A percentile compares a stretch with the other conserved stretches of the same genome.
Conservation (phyloP, 1,284 basidiomycete species). For the Cryptococcus sp. region DNA sequence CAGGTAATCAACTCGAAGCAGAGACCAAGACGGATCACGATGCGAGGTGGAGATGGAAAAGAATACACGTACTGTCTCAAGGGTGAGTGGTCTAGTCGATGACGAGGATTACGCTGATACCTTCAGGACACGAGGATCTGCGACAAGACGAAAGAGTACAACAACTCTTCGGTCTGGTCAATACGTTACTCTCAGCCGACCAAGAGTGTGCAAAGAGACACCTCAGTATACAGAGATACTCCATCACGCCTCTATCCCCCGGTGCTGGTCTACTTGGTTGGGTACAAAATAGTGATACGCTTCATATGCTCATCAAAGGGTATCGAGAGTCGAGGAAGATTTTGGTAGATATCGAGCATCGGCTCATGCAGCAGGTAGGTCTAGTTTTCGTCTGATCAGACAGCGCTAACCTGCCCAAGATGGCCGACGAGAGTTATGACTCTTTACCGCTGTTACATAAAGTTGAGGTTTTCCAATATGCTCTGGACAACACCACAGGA, state of each 20-base stretch:
- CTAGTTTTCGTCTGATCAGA: neutral
- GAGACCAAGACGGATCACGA: conserved; percentile 80
- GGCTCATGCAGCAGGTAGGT: conserved; percentile 88
- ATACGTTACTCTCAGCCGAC: conserved; percentile 88
- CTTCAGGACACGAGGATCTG: conserved; percentile 88
- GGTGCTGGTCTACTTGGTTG: conserved; percentile 93
- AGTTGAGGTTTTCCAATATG: conserved; percentile 99
- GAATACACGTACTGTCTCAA: conserved; percentile 94
- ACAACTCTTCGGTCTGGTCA: conserved; percentile 97
- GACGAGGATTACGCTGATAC: neutral
- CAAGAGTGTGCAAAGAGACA: conserved; percentile 94
- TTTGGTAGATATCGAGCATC: conserved; percentile 94
- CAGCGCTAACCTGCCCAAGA: conserved; percentile 54
- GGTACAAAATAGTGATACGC: conserved; percentile 94
- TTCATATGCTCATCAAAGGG: conserved; percentile 96
- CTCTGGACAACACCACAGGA: conserved; percentile 95
- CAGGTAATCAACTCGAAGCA: conserved; percentile 98
- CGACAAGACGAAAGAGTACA: conserved; percentile 99
- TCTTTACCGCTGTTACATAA: conserved; percentile 91
- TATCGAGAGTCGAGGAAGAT: conserved; percentile 94
- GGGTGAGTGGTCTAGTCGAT: conserved; percentile 53
- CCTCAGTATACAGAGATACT: conserved; percentile 87
- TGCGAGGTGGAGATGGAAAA: conserved; percentile 87
- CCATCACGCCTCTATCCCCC: conserved; percentile 92
- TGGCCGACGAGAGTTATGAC: conserved; percentile 96